Evolutionary conservation across 1,284 basidiomycete species (phyloP).

Genomic region (Wallemia hederae): DNA sequence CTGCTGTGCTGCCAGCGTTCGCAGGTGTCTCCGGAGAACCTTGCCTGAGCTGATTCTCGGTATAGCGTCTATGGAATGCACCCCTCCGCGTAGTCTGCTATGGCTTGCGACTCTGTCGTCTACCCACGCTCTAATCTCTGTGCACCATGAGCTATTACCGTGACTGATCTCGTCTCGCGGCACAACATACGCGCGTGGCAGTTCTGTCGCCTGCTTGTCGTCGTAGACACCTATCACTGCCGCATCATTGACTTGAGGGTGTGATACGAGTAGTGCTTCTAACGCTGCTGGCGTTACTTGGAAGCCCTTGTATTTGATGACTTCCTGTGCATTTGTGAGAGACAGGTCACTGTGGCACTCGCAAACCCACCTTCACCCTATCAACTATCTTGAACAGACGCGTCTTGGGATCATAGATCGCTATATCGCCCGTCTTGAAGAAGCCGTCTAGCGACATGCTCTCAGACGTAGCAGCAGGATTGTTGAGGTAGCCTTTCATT

Average conservation of each 20-base stretch:
- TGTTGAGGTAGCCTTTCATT: slow-evolving; percentile 24
- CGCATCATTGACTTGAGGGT: slow-evolving; percentile 37
- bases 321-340: slow-evolving; percentile 21
- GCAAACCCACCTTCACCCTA: slow-evolving; percentile 24
- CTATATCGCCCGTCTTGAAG: slow-evolving; percentile 63
- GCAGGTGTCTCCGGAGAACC: slow-evolving; percentile 6
- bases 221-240: slow-evolving; percentile 41
- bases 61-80: slow-evolving; percentile 7
- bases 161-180: too few species aligned
- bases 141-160: too few species aligned
- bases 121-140: slow-evolving; percentile 13
- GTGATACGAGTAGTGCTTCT: slow-evolving; percentile 37
- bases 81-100: slow-evolving; percentile 15
- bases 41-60: slow-evolving; percentile 8
- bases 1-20: slow-evolving; percentile 1
- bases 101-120: slow-evolving; percentile 13
- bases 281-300: slow-evolving; percentile 57
- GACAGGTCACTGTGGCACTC: too few species aligned
- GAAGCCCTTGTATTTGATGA: slow-evolving; percentile 50
- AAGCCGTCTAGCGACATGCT: slow-evolving; percentile 39
- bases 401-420: slow-evolving; percentile 25
- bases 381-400: slow-evolving; percentile 32
- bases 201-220: slow-evolving; percentile 34
- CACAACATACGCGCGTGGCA: slow-evolving; percentile 23
- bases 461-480: slow-evolving; percentile 31